Conservation (phyloP, 2,329 filamentous ascomycete species). For the Lachnellula hyalina region DNA sequence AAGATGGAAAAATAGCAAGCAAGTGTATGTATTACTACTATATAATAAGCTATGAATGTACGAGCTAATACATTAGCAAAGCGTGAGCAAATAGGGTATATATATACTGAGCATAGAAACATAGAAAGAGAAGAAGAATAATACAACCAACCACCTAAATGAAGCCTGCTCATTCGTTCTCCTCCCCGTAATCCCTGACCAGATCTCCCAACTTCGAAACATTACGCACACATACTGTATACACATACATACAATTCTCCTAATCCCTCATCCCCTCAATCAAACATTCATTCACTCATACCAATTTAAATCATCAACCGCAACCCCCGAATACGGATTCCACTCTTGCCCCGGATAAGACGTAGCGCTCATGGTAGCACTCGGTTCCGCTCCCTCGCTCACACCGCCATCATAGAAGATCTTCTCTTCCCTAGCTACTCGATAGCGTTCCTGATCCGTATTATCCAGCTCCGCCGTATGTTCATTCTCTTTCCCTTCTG, state of each 20-base stretch:
- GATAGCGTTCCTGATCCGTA: slow-evolving; percentile 4
- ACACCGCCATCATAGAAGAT: slow-evolving; percentile 40
- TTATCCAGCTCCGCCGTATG: neutral
- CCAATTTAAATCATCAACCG: slow-evolving; percentile 2
- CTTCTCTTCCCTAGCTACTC: slow-evolving; percentile 42
- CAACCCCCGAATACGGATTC: slow-evolving; percentile 27
- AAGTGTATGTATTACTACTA: too few species aligned
- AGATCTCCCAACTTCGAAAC: too few species aligned
- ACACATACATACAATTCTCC: neutral
- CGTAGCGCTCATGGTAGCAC: slow-evolving; percentile 57
- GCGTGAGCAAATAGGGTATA: neutral
- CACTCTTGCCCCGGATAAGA: slow-evolving; percentile 69
- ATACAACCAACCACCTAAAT: too few species aligned
- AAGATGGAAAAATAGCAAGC: too few species aligned
- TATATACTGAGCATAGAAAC: neutral
- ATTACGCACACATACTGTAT: neutral
- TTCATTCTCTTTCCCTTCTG: neutral
- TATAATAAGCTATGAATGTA: too few species aligned
- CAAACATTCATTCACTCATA: neutral
- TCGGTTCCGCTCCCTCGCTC: slow-evolving; percentile 33
- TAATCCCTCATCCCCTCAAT: neutral
- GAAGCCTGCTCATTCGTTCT: too few species aligned
- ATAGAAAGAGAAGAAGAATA: neutral
- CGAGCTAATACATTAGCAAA: too few species aligned
- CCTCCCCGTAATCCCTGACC: too few species aligned